Conservation (phyloP, 352 stramenopile genomes). For the Phytopythium helicoides region DNA sequence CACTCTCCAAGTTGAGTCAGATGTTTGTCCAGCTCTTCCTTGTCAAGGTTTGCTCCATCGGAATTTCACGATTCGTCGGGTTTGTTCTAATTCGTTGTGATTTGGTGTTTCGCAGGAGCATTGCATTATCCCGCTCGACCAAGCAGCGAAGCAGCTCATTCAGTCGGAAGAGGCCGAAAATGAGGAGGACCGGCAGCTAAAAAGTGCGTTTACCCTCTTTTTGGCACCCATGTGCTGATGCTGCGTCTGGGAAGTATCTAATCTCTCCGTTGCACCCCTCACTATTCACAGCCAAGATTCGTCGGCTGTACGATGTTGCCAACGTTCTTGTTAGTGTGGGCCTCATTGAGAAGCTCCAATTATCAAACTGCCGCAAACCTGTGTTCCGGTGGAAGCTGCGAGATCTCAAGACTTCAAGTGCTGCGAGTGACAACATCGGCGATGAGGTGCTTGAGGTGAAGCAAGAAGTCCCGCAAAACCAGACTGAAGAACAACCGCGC, state of each 20-base stretch:
- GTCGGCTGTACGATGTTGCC: constrained; percentile 96
- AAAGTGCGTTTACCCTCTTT: constrained; percentile 60
- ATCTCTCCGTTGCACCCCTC: not conserved
- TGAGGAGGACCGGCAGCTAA: constrained; percentile 74
- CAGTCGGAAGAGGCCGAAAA: constrained; percentile 79
- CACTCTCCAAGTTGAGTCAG: constrained; percentile 91
- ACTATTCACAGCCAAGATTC: constrained; percentile 86
- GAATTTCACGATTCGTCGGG: too few species aligned
- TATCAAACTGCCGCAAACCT: constrained; percentile 80
- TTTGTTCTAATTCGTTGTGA: not conserved
- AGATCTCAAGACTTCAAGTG: not conserved
- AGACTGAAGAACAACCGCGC: constrained; percentile 1
- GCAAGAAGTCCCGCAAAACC: constrained; percentile 4
- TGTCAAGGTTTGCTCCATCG: constrained; percentile 35
- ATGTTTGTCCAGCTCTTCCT: constrained; percentile 97
- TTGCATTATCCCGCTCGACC: constrained; percentile 90
- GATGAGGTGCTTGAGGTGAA: constrained; percentile 16
- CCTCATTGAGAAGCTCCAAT: constrained; percentile 89
- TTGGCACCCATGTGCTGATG: too few species aligned
- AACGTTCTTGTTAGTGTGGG: constrained; percentile 94
- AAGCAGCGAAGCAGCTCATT: constrained; percentile 94
- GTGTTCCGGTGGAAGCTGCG: constrained; percentile 80
- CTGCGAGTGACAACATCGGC: not conserved
- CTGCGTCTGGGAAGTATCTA: not conserved
- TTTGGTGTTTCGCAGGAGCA: constrained; percentile 51